A percentile compares a stretch with the other conserved stretches of the same genome.
Evolutionary conservation across 176 grass and related monocot genomes (phyloP).

Genomic region (Triticum urartu): DNA sequence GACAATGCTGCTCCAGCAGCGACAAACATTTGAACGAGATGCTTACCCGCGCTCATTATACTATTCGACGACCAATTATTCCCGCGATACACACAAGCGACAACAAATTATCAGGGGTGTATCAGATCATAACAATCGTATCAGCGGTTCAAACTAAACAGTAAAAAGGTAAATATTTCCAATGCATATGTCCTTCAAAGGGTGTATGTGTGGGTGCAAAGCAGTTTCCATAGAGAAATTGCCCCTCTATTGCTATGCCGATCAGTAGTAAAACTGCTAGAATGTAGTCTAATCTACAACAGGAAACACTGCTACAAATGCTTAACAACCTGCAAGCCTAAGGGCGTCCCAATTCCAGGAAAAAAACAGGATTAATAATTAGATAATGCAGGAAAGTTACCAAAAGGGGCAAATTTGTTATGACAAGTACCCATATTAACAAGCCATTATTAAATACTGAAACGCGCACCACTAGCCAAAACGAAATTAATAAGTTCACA

Average conservation of each 20-base stretch:
- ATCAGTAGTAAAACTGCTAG: neutral
- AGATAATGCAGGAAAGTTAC: neutral
- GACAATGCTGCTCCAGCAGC: neutral
- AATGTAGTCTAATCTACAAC: neutral
- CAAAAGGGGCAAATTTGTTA: neutral
- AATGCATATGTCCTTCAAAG: neutral
- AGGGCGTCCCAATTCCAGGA: neutral
- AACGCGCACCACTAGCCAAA: neutral
- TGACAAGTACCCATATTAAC: conserved; percentile 14
- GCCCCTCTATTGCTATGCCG: neutral
- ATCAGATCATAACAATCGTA: neutral
- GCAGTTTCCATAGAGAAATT: conserved; percentile 3
- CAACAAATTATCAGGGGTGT: neutral
- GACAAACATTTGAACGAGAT: conserved; percentile 5
- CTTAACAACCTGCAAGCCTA: neutral
- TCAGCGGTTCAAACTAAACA: neutral
- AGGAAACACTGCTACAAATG: neutral
- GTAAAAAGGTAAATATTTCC: neutral
- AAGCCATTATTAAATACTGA: neutral
- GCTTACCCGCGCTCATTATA: neutral
- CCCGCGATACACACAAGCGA: neutral
- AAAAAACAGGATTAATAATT: neutral
- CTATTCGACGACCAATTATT: neutral
- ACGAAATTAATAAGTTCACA: conserved; percentile 16
- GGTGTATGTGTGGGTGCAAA: neutral